Conservation (phyloP, 2,329 filamentous ascomycete genomes). For the Didymella lethalis region DNA sequence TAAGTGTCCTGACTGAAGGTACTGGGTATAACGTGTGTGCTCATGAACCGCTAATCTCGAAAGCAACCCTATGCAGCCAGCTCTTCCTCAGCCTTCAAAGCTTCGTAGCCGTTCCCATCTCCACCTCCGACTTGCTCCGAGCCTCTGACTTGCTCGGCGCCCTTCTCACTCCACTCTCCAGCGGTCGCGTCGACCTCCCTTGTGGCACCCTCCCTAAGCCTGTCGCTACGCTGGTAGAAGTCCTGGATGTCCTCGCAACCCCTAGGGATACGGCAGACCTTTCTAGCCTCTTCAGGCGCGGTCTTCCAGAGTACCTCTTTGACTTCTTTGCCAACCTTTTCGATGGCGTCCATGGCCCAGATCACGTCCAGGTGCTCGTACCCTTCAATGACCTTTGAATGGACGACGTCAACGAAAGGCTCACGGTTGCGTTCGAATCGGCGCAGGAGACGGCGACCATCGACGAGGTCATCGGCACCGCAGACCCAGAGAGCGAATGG, state of each 20-base stretch:
- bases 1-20: neutral
- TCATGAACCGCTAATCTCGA: conserved; percentile 12
- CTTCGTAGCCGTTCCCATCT: conserved; percentile 36
- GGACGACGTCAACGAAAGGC: conserved; percentile 80
- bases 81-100: conserved; percentile 25
- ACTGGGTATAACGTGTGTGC: conserved; percentile 16
- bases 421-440: conserved; percentile 80
- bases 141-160: conserved; percentile 33
- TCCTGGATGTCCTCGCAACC: conserved; percentile 63
- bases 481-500: conserved; percentile 90
- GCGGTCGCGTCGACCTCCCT: conserved; percentile 39
- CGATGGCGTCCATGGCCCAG: conserved; percentile 89
- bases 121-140: conserved; percentile 28
- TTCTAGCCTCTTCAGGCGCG: conserved; percentile 62
- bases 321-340: conserved; percentile 83
- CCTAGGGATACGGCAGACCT: conserved; percentile 68
- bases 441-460: conserved; percentile 76
- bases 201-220: conserved; percentile 27
- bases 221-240: conserved; percentile 34
- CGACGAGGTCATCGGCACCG: conserved; percentile 83
- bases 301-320: conserved; percentile 87
- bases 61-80: neutral
- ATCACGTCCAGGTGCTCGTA: conserved; percentile 93
- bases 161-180: conserved; percentile 45
- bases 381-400: conserved; percentile 81